Percentiles rank a stretch among this genome's conserved stretches.
These are phyloP conservation scores for Euryodendron excelsum DNA, from an alignment of 148 eudicot species.

Conservation along the genomic window DNA sequence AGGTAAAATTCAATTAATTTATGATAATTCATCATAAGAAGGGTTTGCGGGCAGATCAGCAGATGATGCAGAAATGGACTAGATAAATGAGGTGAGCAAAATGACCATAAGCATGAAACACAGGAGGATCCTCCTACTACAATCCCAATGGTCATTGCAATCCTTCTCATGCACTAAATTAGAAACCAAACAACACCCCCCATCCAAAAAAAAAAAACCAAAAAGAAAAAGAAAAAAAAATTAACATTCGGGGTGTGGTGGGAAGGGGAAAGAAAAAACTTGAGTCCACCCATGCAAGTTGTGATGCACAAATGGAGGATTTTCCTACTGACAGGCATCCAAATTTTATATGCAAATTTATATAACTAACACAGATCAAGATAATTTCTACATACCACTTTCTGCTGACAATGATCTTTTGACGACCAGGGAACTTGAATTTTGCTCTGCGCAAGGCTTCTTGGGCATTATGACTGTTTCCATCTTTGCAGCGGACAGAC, in stretches of 20 bases:
- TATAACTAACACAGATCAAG: neutral
- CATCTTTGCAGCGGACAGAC: conserved; percentile 51
- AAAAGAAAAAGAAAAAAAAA: too few species aligned
- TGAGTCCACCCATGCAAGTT: too few species aligned
- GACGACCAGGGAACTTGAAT: conserved; percentile 57
- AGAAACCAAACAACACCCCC: neutral
- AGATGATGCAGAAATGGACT: neutral
- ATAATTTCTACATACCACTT: conserved; percentile 33
- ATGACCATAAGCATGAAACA: neutral
- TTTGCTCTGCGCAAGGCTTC: conserved; percentile 52
- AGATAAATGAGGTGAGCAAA: neutral
- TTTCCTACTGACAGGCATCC: neutral
- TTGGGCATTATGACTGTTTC: conserved; percentile 36
- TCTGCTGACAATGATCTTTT: conserved; percentile 56
- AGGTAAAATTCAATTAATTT: neutral
- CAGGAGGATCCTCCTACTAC: too few species aligned
- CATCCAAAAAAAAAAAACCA: too few species aligned
- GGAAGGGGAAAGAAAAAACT: too few species aligned
- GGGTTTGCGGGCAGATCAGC: too few species aligned
- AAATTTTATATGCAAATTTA: neutral
- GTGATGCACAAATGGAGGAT: too few species aligned
- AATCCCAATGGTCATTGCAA: neutral
- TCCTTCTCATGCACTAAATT: neutral
- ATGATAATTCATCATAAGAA: neutral
- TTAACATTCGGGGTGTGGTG: too few species aligned